Evolutionary conservation across 2,329 filamentous ascomycete genomes (phyloP).

Genomic region (Metarhizium anisopliae): DNA sequence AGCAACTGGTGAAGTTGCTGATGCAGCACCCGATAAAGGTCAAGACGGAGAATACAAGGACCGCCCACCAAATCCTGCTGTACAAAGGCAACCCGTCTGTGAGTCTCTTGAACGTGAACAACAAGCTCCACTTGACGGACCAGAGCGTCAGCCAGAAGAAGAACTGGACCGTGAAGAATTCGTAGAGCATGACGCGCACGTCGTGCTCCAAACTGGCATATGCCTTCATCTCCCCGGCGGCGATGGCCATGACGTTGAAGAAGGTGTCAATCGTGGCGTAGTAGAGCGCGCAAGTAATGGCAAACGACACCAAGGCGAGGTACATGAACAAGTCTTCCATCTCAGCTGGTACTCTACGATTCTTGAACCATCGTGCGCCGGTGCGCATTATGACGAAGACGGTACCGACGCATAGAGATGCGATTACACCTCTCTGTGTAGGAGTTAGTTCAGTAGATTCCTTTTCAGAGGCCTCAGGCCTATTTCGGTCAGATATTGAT

Average conservation of each 20-base stretch:
- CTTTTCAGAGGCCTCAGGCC: not conserved
- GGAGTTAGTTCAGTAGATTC: not conserved
- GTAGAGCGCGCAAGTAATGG: constrained; percentile 10
- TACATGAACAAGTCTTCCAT: constrained; percentile 13
- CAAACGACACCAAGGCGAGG: constrained; percentile 8
- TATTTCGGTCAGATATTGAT: not conserved
- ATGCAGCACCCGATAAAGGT: constrained; percentile 12
- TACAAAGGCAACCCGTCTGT: constrained; percentile 9
- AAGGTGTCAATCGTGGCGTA: constrained; percentile 10
- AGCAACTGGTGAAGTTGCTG: constrained; percentile 14
- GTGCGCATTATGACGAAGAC: constrained; percentile 10
- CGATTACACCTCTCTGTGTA: constrained; percentile 5
- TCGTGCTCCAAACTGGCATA: constrained; percentile 5
- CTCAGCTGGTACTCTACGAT: constrained; percentile 6
- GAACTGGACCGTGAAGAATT: constrained; percentile 13
- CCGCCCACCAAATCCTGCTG: constrained; percentile 11
- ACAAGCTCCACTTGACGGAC: constrained; percentile 14
- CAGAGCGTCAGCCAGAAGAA: constrained; percentile 14
- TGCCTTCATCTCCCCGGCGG: constrained; percentile 2
- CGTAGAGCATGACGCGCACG: constrained; percentile 10
- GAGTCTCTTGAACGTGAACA: constrained; percentile 13
- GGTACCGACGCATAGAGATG: constrained; percentile 8
- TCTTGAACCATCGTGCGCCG: constrained; percentile 11
- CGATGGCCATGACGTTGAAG: constrained; percentile 9
- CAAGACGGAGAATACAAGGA: constrained; percentile 10